Evolutionary conservation across 176 grass and related monocot genomes (phyloP).

Genomic region (Microstegium vimineum): DNA sequence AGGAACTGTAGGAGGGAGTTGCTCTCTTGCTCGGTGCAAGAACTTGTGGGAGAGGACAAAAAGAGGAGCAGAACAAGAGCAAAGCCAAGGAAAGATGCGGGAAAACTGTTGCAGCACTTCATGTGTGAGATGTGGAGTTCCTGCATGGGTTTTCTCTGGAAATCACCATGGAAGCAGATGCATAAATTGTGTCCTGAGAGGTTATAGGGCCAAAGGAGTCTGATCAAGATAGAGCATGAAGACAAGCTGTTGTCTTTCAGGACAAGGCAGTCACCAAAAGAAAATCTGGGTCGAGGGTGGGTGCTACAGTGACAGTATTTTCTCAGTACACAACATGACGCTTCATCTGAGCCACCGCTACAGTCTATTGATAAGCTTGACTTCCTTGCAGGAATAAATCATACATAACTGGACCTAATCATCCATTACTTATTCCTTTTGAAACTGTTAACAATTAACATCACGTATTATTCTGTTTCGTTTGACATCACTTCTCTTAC

Average conservation of each 20-base stretch:
- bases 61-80: slow-evolving; percentile 9
- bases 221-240: not conserved
- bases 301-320: no score
- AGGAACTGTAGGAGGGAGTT: slow-evolving; percentile 25
- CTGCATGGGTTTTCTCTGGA: not conserved
- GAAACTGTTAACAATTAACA: not conserved
- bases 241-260: not conserved
- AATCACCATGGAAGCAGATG: not conserved
- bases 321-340: no score
- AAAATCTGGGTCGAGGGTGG: no score
- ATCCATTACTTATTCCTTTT: not conserved
- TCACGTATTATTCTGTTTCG: not conserved
- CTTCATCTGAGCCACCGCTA: no score
- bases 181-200: not conserved
- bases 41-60: not conserved
- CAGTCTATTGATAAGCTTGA: no score
- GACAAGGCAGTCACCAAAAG: no score
- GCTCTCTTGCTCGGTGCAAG: slow-evolving; percentile 31
- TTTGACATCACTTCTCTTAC: not conserved
- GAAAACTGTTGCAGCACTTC: not conserved
- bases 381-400: no score
- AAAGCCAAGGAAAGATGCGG: not conserved
- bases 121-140: not conserved
- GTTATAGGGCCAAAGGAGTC: not conserved
- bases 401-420: not conserved